Percentiles rank a stretch among this genome's conserved stretches.
These are phyloP conservation scores for Acanthamoeba triangularis DNA, from an alignment of 208 protist genomes.

Conservation along the genomic window DNA sequence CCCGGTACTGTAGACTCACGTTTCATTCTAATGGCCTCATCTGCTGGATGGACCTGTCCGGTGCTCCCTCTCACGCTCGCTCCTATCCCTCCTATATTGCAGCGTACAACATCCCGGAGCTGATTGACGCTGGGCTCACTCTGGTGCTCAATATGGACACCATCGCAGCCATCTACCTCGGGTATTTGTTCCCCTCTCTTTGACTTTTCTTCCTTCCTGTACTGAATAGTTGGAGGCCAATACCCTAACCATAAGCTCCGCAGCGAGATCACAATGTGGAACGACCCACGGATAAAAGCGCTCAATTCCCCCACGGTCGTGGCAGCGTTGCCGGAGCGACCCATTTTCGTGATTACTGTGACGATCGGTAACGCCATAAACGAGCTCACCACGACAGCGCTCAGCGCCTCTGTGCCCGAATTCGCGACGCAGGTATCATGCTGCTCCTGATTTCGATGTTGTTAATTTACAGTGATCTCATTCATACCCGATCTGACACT, in stretches of 20 bases:
- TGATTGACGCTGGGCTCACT: not conserved
- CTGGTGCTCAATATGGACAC: not conserved
- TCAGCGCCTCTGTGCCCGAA: not conserved
- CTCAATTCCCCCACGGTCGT: not conserved
- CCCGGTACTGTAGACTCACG: too few species aligned
- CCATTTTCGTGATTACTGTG: not conserved
- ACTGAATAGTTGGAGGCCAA: too few species aligned
- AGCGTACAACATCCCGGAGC: not conserved
- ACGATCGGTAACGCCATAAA: not conserved
- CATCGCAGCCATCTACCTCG: not conserved
- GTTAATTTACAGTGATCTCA: not conserved
- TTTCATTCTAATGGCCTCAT: not conserved
- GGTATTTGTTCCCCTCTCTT: too few species aligned
- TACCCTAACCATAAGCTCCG: too few species aligned
- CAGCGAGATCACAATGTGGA: conserved; percentile 9
- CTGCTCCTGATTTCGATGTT: not conserved
- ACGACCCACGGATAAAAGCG: not conserved
- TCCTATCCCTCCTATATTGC: too few species aligned
- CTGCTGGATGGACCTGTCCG: too few species aligned
- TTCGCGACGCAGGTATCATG: not conserved
- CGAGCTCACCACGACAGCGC: not conserved
- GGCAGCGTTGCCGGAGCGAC: not conserved
- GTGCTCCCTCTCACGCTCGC: too few species aligned
- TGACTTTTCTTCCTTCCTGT: too few species aligned
- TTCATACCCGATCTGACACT: not conserved